Evolutionary conservation across 1,139 yeast species (phyloP).

Genomic region (Candida glucosophila): DNA sequence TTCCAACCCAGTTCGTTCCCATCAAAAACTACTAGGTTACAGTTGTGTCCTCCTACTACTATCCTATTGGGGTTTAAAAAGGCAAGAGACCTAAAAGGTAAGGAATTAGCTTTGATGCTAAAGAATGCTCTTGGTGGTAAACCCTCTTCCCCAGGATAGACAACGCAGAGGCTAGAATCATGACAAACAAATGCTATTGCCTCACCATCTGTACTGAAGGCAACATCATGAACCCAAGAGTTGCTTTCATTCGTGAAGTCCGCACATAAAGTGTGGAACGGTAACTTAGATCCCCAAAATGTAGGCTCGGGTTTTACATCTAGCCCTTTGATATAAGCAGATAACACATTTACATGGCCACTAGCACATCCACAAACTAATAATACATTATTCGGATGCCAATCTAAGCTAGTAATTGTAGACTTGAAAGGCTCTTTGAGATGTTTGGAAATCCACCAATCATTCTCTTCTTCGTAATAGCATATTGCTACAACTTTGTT

Average conservation of each 20-base stretch:
- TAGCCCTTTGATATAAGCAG: constrained; percentile 85
- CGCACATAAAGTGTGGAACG: constrained; percentile 89
- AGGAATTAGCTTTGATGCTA: constrained; percentile 56
- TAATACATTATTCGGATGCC: constrained; percentile 93
- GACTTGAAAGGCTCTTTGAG: constrained; percentile 88
- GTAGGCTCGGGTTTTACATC: constrained; percentile 78
- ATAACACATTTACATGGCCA: constrained; percentile 88
- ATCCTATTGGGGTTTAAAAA: constrained; percentile 61
- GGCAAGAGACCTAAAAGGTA: constrained; percentile 73
- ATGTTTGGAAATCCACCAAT: constrained; percentile 99
- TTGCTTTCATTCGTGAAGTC: constrained; percentile 73
- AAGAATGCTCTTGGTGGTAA: constrained; percentile 35
- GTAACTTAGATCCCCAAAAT: constrained; percentile 91
- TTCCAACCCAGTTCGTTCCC: constrained; percentile 67
- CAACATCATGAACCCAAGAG: constrained; percentile 89
- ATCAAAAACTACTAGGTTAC: constrained; percentile 79
- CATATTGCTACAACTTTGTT: constrained; percentile 93
- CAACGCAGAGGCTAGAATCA: constrained; percentile 68
- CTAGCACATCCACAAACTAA: constrained; percentile 91
- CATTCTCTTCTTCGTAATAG: constrained; percentile 91
- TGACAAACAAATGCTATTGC: constrained; percentile 73
- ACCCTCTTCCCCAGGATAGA: constrained; percentile 70
- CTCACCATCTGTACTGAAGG: constrained; percentile 76
- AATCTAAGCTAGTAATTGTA: constrained; percentile 73
- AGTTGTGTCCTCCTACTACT: constrained; percentile 87